Conservation (phyloP, 208 protist genomes). For the Trypanosoma melophagium region DNA sequence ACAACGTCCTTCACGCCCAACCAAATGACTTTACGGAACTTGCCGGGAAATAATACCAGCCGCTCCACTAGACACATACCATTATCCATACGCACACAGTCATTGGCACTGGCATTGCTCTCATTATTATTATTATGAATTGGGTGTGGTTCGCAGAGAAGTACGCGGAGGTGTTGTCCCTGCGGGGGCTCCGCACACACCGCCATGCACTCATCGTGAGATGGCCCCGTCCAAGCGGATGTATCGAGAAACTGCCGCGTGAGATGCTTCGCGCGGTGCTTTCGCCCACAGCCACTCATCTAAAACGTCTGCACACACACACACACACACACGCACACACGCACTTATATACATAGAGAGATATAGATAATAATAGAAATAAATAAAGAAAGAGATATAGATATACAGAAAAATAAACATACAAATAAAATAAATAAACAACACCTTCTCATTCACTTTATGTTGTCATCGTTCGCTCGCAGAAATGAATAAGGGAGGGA, state of each 20-base stretch:
- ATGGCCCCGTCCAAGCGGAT: conserved; percentile 49
- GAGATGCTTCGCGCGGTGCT: conserved; percentile 85
- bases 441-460: no score
- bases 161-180: conserved; percentile 70
- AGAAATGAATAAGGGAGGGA: no score
- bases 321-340: conserved; percentile 1
- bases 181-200: conserved; percentile 72
- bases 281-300: conserved; percentile 80
- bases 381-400: background rate
- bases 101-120: background rate
- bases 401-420: background rate
- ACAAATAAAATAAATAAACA: no score
- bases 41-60: conserved; percentile 69
- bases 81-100: conserved; percentile 2
- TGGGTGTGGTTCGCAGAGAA: conserved; percentile 29
- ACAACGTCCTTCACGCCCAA: conserved; percentile 74
- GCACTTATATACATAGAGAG: no score
- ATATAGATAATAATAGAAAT: background rate
- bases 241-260: conserved; percentile 71
- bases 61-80: conserved; percentile 28
- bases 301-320: background rate
- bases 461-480: no score
- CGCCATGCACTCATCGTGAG: conserved; percentile 52
- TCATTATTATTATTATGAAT: background rate
- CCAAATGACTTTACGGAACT: conserved; percentile 91